Conservation (phyloP, 306 rosid species). For the Potentilla sterilis region DNA sequence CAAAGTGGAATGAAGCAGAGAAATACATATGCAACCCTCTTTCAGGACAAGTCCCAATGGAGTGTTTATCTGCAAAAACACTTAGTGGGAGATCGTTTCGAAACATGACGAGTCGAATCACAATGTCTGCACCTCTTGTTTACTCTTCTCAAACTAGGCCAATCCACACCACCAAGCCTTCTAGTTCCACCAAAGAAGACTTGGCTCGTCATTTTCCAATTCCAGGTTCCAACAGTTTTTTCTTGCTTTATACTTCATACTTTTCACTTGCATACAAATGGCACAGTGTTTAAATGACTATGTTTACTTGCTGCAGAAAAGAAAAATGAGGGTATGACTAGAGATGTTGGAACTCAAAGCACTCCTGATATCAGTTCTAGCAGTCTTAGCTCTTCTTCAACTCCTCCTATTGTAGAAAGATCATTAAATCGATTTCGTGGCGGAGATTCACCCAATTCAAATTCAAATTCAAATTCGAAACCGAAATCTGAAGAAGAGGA, state of each 20-base stretch:
- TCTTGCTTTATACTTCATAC: not conserved
- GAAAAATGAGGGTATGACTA: constrained; percentile 51
- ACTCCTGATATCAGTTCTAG: constrained; percentile 57
- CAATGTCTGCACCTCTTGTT: constrained; percentile 72
- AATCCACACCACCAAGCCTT: constrained; percentile 48
- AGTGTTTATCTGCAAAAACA: constrained; percentile 92
- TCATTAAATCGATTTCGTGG: constrained; percentile 37
- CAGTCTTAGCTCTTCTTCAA: constrained; percentile 56
- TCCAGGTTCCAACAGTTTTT: constrained; percentile 52
- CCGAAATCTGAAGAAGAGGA: constrained; percentile 37
- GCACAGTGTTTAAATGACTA: not conserved
- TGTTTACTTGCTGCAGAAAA: constrained; percentile 42
- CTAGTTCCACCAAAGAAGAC: constrained; percentile 38
- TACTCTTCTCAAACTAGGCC: constrained; percentile 46
- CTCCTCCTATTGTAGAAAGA: constrained; percentile 60
- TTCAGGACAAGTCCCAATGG: constrained; percentile 90
- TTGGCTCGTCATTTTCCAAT: constrained; percentile 40
- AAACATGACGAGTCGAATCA: constrained; percentile 50
- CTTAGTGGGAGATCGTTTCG: constrained; percentile 80
- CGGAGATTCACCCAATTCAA: constrained; percentile 42
- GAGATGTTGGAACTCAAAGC: constrained; percentile 86
- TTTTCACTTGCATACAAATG: not conserved
- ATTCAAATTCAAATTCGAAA: constrained; percentile 40
- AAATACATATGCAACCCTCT: constrained; percentile 88
- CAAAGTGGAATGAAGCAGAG: constrained; percentile 98